Base-by-base conservation (phyloP, 495 filamentous ascomycete genomes). In the Aspergillus ellipticus region DNA sequence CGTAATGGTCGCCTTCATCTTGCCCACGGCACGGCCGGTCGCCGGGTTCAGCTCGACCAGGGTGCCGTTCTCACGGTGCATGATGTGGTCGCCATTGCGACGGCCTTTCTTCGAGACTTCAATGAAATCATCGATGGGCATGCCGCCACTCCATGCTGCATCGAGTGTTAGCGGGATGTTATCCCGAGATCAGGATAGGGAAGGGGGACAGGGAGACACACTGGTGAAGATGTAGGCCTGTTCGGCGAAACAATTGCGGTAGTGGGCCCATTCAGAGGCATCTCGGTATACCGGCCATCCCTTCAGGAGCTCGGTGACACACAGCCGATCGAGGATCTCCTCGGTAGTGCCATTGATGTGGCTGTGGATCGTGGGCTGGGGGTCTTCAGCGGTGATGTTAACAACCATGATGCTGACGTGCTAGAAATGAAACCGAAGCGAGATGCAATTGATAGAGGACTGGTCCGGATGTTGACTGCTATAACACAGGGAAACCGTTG, bases 71-170 rank as follows among this genome's bases (percentile, higher is more conserved):
- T 43, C 29, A 5, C 51, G 51, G 17, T 54, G 41, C 22, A 46
- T 31, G 51, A 47, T 54, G 41, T 54, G 42, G 22, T 43, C 42
- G 3, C 51, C 42, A 10, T 54, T 46, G 8, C 37, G 37, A 13
- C 41, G 42, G 24, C 51, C 51, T 10, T 46, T 42, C 19, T 54
- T 54, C 24, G 51, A 54, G 7, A 42, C 51, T 33, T 35, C 37
- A 7, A 54, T 54, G 42, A 54, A 54, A 1, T 54, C 42, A 9
- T 54, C 51, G 41, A 54, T 46, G 16, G 26, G 45, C 45, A 48
- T 48, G 3, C 45, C 45, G 15, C 45, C 45, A 21, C 45, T 48
- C 45, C 45, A 48, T n/a, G 45, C 45, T 48, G 43, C 4, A 13
- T 15, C 0, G 8, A 11, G 1, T 15, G 24, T 48, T n/a, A 48